A percentile compares a stretch with the other conserved stretches of the same genome.
Conservation (phyloP, 768 basidiomycete species). For the Lactarius hatsudake region DNA sequence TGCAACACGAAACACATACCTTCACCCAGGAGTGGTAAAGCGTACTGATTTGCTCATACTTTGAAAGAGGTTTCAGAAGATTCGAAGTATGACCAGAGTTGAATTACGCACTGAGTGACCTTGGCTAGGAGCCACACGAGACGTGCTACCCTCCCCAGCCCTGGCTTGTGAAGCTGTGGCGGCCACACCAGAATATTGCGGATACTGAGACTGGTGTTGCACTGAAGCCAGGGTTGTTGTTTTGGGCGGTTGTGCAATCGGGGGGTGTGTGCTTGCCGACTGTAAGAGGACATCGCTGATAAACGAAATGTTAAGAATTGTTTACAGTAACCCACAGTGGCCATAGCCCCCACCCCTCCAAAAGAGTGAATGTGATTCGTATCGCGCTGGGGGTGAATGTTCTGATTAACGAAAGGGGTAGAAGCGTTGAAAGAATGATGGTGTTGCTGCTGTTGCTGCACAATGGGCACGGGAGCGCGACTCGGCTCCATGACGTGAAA, state of each 20-base stretch:
- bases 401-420: background rate
- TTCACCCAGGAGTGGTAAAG: conserved; percentile 3
- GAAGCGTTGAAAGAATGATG: background rate
- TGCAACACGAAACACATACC: conserved; percentile 10
- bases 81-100: background rate
- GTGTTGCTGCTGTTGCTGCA: conserved; percentile 1
- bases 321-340: conserved; percentile 9
- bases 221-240: background rate
- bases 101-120: background rate
- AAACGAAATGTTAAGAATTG: background rate
- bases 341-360: background rate
- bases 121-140: background rate
- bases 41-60: background rate
- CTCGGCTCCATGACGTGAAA: background rate
- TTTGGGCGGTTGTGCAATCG: background rate
- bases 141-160: background rate
- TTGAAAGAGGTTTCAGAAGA: background rate
- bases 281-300: background rate
- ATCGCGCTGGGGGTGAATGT: background rate
- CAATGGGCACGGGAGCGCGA: background rate
- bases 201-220: background rate
- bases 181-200: background rate
- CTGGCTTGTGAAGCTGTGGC: conserved; percentile 1
- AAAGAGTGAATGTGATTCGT: background rate
- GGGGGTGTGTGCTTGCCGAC: background rate